These are phyloP conservation scores for Plasmodium inui DNA, from an alignment of 169 alveolate species.

Conservation along the genomic window DNA sequence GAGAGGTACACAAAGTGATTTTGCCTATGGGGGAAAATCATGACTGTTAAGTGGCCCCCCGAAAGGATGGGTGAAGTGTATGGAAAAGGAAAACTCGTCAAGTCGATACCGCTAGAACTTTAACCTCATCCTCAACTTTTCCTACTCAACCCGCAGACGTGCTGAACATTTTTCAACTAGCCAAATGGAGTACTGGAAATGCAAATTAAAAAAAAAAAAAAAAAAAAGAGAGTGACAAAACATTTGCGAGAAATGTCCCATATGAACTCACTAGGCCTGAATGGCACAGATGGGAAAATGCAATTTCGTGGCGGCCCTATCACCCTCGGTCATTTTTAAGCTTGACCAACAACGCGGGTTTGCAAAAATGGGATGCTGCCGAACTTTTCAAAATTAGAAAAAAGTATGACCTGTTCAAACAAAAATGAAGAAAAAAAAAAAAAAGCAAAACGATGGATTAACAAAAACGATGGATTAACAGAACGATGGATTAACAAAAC, in stretches of 20 bases:
- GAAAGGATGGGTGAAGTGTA: background rate
- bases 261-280: background rate
- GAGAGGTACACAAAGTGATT: background rate
- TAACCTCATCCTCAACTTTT: background rate
- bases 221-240: background rate
- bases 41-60: background rate
- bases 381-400: background rate
- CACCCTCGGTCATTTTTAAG: background rate
- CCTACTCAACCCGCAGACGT: background rate
- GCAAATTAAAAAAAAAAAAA: background rate
- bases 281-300: background rate
- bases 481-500: background rate
- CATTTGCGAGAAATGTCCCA: background rate
- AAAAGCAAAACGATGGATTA: background rate
- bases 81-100: background rate
- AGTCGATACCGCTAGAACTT: background rate
- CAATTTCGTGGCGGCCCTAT: background rate
- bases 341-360: background rate
- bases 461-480: background rate
- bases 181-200: background rate
- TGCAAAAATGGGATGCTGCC: background rate
- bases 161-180: background rate
- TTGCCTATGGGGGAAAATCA: background rate
- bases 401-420: background rate
- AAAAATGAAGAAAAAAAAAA: background rate